Base-by-base conservation (phyloP, 2,329 filamentous ascomycete species). In the Erysiphe pulchra region DNA sequence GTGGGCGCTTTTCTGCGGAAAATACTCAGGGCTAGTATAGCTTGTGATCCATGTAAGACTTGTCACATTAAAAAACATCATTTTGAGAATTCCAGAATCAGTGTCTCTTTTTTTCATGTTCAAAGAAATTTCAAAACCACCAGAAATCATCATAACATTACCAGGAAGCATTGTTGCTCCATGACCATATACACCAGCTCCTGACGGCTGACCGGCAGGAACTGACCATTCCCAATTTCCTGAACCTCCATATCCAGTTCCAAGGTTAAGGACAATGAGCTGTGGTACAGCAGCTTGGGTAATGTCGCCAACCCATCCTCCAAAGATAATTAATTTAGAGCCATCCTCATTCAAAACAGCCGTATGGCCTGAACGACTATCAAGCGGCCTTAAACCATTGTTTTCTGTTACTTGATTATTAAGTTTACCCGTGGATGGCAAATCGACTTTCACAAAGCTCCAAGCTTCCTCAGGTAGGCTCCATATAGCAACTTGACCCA, bases 231-330 rank as follows among this genome's bases (percentile, higher is more conserved):
- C 61, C 82, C 82, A 87, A 31, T 72, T 66, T 12, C 73, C 75
- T 50, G 72, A 73, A 1, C 73, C 74, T 9, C 77, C 80, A 56
- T 82, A 90, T 4, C 76, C 76, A 49, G 77, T 70, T 7, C 78
- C 82, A 47, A 94, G 66, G 47, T 82, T 66, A 2, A 95, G 64
- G 2, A 94, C 62, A 0, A 74, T 80, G 24, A 95, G 65, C 56
- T 93, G 84, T 1, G 90, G 90, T 30, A 76, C 66, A 0, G 90
- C 90, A 1, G 86, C 71, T 31, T 75, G 79, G 9, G 65, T 69
- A 0, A 80, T 67, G 55, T 92, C 76, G 3, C 86, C 87, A 4
- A 94, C 84, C 90, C 90, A 98, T 1, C 90, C 90, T 17, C 90
- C 90, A 48, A 85, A 68, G 1, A 98, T 64, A 37, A 93, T 64